Base-by-base conservation (phyloP, 495 filamentous ascomycete genomes). In the Aspergillus biplanus region DNA sequence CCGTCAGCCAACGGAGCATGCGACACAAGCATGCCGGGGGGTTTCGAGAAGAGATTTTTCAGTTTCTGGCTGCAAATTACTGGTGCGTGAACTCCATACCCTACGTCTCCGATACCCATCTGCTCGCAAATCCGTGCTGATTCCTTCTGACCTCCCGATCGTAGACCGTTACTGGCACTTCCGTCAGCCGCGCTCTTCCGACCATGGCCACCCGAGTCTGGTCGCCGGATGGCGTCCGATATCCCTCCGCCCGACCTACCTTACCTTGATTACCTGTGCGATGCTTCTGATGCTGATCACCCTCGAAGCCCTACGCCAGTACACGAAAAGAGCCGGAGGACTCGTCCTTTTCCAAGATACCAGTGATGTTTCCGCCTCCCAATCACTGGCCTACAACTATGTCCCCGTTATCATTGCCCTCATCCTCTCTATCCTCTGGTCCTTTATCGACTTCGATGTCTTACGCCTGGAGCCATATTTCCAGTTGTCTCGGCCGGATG, bases 381-480 rank as follows among this genome's bases (percentile, higher is more conserved):
- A 75, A 52, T 76, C 77, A 0, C 75, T 79, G 44, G 68, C 67
- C 44, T 79, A 78, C 59, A 78, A 78, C 52, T 78, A 78, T 59
- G 33, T 79, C 5, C 77, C 77, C 34, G 75, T 78, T 49, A 75
- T 79, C 47, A 48, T 72, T 33, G 70, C 75, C 9, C 68, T 78
- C 6, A 39, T 74, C 8, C 72, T 79, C 2, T 61, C 74, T n/a
- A 71, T 71, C 49, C 54, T 77, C 5, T 79, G 77, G 77, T 72
- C 73, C 33, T 73, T 79, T 35, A 71, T 76, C 57, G 77, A 79
- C 48, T 79, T 75, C 59, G 77, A 79, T 66, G 75, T 78, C 7
- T 66, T 79, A 9, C 77, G 77, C 13, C 69, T 79, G 21, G 77
- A 79, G 35, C 77, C 77, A 0, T 79, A 77, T 59, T 79, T 78